These are phyloP conservation scores for Irpex lacteus DNA, from an alignment of 1,284 basidiomycete genomes.

Conservation along the genomic window DNA sequence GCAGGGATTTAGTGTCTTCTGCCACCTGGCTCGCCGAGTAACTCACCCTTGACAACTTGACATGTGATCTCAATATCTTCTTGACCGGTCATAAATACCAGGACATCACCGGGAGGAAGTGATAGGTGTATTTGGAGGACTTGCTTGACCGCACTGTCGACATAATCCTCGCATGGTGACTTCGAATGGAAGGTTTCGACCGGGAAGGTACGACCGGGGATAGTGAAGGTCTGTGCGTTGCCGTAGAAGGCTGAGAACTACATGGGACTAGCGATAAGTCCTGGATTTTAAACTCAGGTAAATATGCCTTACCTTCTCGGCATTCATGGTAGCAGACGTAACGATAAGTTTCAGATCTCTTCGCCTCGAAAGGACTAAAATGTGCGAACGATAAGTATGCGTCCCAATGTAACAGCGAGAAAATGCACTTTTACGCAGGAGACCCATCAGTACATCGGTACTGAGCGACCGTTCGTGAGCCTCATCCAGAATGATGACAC, in stretches of 20 bases:
- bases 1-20: conserved; percentile 3
- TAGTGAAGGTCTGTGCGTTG: conserved; percentile 93
- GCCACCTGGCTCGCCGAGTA: conserved; percentile 22
- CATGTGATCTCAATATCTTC: conserved; percentile 98
- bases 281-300: not conserved
- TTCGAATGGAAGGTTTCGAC: conserved; percentile 96
- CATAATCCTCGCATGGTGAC: conserved; percentile 98
- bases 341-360: conserved; percentile 95
- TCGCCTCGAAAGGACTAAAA: conserved; percentile 81
- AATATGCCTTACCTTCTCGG: conserved; percentile 72
- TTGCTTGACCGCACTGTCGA: conserved; percentile 97
- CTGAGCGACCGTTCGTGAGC: conserved; percentile 95
- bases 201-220: conserved; percentile 97
- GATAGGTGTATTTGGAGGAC: conserved; percentile 96
- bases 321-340: conserved; percentile 99
- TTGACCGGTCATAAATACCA: conserved; percentile 99
- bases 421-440: conserved; percentile 83
- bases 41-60: conserved; percentile 80
- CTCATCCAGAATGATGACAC: conserved; percentile 95
- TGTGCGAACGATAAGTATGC: conserved; percentile 11
- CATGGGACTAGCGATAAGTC: not conserved
- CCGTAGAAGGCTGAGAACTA: conserved; percentile 96
- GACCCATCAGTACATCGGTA: conserved; percentile 96
- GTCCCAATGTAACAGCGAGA: conserved; percentile 2
- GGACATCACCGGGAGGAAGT: conserved; percentile 90